These are phyloP conservation scores for Microdochium trichocladiopsis DNA, from an alignment of 2,329 filamentous ascomycete species.

Conservation along the genomic window DNA sequence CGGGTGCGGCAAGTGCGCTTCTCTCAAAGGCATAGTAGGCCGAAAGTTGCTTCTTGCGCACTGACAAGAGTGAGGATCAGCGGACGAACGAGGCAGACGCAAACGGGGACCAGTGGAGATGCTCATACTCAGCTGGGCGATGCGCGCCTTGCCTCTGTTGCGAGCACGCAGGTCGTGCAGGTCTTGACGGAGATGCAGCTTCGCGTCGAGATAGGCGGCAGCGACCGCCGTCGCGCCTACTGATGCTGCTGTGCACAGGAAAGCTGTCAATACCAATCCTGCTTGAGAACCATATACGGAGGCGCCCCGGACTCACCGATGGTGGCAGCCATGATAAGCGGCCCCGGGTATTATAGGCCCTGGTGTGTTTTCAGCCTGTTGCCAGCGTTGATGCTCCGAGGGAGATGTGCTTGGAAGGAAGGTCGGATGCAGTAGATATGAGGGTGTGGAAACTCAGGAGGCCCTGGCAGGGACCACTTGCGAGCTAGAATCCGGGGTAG, in stretches of 20 bases:
- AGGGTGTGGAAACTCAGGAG: too few species aligned
- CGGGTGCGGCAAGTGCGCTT: conserved; percentile 40
- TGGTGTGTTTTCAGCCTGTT: too few species aligned
- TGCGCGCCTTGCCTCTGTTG: conserved; percentile 33
- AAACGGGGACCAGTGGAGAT: neutral
- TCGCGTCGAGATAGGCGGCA: conserved; percentile 59
- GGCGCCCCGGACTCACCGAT: too few species aligned
- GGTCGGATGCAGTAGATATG: too few species aligned
- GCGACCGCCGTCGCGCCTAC: conserved; percentile 26
- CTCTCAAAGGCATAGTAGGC: conserved; percentile 61
- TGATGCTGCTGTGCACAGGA: conserved; percentile 13
- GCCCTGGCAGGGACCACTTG: neutral
- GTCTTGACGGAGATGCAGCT: conserved; percentile 61
- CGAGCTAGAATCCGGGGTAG: neutral
- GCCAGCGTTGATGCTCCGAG: too few species aligned
- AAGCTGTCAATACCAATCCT: neutral
- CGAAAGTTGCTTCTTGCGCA: conserved; percentile 44
- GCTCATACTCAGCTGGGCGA: neutral
- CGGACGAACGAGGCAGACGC: neutral
- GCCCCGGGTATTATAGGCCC: too few species aligned
- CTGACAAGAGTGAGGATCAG: conserved; percentile 17
- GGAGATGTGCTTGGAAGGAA: too few species aligned
- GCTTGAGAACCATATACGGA: too few species aligned
- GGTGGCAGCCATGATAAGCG: too few species aligned
- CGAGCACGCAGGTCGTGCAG: conserved; percentile 34